Percentiles rank a stretch among this genome's conserved stretches.
Conservation (phyloP, 352 stramenopile genomes). For the Phytophthora fragariaefolia region DNA sequence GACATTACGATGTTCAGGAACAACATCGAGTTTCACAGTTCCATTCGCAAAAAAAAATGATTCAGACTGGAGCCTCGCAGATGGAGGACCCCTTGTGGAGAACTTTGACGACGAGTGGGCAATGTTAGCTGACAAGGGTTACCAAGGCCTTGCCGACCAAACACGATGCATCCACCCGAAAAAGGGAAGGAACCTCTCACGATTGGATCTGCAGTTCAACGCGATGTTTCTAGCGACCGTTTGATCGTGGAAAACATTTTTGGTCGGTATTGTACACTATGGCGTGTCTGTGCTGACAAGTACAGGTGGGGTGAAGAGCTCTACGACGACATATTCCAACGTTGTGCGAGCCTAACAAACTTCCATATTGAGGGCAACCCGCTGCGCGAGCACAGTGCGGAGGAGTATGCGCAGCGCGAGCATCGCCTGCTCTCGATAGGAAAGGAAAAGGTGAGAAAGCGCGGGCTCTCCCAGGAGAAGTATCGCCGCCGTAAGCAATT, state of each 20-base stretch:
- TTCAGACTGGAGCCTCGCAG: not conserved
- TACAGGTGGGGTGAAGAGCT: not conserved
- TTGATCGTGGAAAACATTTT: not conserved
- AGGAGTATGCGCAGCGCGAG: too few relatives aligned
- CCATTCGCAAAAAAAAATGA: not conserved
- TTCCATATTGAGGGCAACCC: too few relatives aligned
- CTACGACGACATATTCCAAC: not conserved
- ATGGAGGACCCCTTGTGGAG: not conserved
- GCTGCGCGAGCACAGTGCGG: too few relatives aligned
- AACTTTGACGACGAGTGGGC: not conserved
- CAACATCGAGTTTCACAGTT: not conserved
- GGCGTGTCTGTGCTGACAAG: not conserved
- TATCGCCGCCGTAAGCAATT: too few relatives aligned
- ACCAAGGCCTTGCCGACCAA: not conserved
- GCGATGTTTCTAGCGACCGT: not conserved
- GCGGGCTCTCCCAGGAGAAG: too few relatives aligned
- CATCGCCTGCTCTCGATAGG: too few relatives aligned
- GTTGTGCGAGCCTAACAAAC: too few relatives aligned
- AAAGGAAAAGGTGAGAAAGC: too few relatives aligned
- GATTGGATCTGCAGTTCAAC: not conserved
- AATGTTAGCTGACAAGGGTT: not conserved
- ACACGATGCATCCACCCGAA: not conserved
- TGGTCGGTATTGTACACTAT: not conserved
- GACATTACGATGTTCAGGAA: not conserved
- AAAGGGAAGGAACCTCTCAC: not conserved